phyloP scores from a whole-genome alignment of 2,329 filamentous ascomycete species.

The Septoria petroselini region DNA sequence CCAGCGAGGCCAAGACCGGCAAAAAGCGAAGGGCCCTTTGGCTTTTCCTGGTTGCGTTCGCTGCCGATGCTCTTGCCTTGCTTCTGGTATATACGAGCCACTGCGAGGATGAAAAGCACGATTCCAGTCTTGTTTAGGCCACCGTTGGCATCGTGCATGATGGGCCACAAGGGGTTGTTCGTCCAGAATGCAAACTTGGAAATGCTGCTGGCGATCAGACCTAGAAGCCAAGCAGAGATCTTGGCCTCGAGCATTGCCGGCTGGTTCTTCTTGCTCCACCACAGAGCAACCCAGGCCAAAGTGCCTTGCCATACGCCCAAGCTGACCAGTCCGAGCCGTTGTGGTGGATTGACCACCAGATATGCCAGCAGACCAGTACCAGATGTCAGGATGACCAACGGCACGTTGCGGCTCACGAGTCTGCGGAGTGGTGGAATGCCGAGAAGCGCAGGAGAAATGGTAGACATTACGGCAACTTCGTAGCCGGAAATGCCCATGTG shows the following conservation, averaged over 20 bases:
- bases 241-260: conserved; percentile 74
- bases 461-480: conserved; percentile 82
- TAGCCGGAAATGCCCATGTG: conserved; percentile 98
- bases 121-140: conserved; percentile 88
- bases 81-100: conserved; percentile 70
- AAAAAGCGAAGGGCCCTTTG: conserved; percentile 66
- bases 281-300: conserved; percentile 78
- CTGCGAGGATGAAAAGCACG: conserved; percentile 69
- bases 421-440: conserved; percentile 66
- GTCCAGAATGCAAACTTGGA: conserved; percentile 91
- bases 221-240: conserved; percentile 74
- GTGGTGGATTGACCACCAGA: conserved; percentile 66
- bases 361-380: conserved; percentile 77
- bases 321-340: conserved; percentile 75
- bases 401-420: conserved; percentile 61
- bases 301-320: conserved; percentile 78
- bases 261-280: conserved; percentile 73
- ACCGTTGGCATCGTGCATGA: conserved; percentile 84
- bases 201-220: conserved; percentile 78
- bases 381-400: conserved; percentile 69
- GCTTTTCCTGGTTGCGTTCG: conserved; percentile 51
- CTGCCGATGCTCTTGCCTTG: conserved; percentile 50
- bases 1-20: conserved; percentile 77
- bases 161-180: conserved; percentile 96
- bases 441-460: conserved; percentile 76